Conservation (phyloP, 2,329 filamentous ascomycete species). For the Capronia americana region DNA sequence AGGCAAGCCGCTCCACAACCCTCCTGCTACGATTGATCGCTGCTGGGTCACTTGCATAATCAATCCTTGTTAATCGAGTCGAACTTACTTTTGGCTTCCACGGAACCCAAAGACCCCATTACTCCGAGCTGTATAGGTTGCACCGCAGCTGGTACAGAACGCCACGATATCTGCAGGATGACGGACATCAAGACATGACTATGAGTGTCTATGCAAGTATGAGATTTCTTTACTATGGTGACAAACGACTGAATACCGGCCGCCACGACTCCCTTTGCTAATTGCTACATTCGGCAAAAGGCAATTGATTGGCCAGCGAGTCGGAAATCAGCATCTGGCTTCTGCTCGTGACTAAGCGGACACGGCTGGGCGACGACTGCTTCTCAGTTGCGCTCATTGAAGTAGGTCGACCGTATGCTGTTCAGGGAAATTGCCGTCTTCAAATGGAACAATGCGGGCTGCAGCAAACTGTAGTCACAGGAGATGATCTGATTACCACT, state of each 20-base stretch:
- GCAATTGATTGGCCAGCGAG: slow-evolving; percentile 3
- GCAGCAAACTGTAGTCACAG: background rate
- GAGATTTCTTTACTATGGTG: background rate
- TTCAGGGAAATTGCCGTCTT: slow-evolving; percentile 1
- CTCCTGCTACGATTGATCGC: background rate
- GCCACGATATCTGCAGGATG: background rate
- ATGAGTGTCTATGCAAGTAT: background rate
- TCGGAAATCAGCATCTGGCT: background rate
- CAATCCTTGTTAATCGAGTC: no score
- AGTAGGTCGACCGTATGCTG: slow-evolving; percentile 3
- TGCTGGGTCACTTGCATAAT: no score
- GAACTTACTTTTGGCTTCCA: no score
- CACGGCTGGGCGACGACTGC: background rate
- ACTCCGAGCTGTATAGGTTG: no score
- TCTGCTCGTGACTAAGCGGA: slow-evolving; percentile 6
- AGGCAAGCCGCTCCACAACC: no score
- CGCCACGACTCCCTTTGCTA: background rate
- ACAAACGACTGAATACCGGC: background rate
- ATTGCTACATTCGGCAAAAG: slow-evolving; percentile 24
- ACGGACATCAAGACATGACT: background rate
- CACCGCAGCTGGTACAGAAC: background rate
- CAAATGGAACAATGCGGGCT: background rate
- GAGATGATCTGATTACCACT: slow-evolving; percentile 1
- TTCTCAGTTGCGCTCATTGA: background rate
- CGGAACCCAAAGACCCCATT: no score